Evolutionary conservation across 2,329 filamentous ascomycete species (phyloP).

Genomic region (Fusarium equiseti): DNA sequence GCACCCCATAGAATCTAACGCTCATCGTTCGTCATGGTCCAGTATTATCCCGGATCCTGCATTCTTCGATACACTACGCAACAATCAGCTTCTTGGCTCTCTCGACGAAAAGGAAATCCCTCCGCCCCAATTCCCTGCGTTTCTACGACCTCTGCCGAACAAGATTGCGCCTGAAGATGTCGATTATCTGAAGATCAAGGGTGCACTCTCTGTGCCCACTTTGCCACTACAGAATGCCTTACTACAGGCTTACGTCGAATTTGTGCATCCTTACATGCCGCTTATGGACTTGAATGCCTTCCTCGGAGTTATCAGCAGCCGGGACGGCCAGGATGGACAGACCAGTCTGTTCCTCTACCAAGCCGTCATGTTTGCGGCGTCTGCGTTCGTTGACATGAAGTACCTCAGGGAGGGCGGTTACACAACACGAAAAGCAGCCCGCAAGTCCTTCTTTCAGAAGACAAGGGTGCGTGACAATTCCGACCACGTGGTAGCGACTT

Average conservation of each 20-base stretch:
- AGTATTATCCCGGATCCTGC: conserved; percentile 51
- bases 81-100: conserved; percentile 59
- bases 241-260: conserved; percentile 85
- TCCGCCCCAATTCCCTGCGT: conserved; percentile 67
- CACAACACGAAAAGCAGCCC: conserved; percentile 79
- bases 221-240: conserved; percentile 80
- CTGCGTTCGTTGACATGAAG: conserved; percentile 87
- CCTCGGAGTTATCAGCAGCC: conserved; percentile 69
- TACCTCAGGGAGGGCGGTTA: conserved; percentile 83
- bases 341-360: conserved; percentile 91
- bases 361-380: conserved; percentile 93
- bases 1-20: conserved; percentile 43
- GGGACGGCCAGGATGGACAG: conserved; percentile 76
- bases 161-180: conserved; percentile 86
- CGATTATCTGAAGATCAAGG: conserved; percentile 84
- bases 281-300: conserved; percentile 77
- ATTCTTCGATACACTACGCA: conserved; percentile 56
- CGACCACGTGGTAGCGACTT: conserved; percentile 8
- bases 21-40: conserved; percentile 48
- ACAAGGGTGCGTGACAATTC: conserved; percentile 73
- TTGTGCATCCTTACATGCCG: conserved; percentile 94
- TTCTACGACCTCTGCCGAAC: conserved; percentile 82
- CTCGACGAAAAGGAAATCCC: conserved; percentile 61
- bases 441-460: conserved; percentile 90
- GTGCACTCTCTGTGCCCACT: conserved; percentile 82